A percentile compares a stretch with the other conserved stretches of the same genome.
phyloP scores from a whole-genome alignment of 352 stramenopile genomes.

The Aphanomyces euteiches region DNA sequence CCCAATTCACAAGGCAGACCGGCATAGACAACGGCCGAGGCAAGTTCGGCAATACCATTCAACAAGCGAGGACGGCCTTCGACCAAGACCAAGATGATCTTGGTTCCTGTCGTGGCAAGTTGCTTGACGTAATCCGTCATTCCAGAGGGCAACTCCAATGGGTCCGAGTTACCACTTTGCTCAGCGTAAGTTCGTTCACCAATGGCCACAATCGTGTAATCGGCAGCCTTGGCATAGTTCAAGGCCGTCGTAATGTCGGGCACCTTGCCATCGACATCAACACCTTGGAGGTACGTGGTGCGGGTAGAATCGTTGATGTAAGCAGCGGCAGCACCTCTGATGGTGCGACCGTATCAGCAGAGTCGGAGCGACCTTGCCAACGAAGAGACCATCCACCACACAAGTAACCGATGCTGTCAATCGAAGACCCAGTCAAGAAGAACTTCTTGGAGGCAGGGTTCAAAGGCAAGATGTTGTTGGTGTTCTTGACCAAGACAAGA shows the following conservation, averaged over 20 bases:
- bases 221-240: conserved; percentile 39
- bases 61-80: conserved; percentile 75
- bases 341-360: conserved; percentile 52
- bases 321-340: conserved; percentile 45
- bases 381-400: conserved; percentile 78
- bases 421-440: conserved; percentile 59
- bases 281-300: conserved; percentile 33
- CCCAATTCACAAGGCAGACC: conserved; percentile 72
- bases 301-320: conserved; percentile 27
- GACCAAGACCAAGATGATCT: conserved; percentile 75
- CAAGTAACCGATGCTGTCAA: conserved; percentile 64
- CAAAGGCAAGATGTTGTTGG: conserved; percentile 45
- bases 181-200: conserved; percentile 78
- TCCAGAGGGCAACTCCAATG: conserved; percentile 53
- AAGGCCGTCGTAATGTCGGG: conserved; percentile 53
- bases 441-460: conserved; percentile 27
- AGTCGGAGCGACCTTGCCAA: conserved; percentile 82
- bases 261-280: conserved; percentile 56
- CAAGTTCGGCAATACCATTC: conserved; percentile 47
- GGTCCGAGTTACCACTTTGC: conserved; percentile 78
- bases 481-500: conserved; percentile 81
- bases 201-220: conserved; percentile 70
- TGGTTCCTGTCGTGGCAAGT: conserved; percentile 60
- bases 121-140: conserved; percentile 69
- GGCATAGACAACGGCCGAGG: conserved; percentile 67